Base-by-base conservation (phyloP, 176 grass and related monocot genomes). In the Urochloa ruziziensis region DNA sequence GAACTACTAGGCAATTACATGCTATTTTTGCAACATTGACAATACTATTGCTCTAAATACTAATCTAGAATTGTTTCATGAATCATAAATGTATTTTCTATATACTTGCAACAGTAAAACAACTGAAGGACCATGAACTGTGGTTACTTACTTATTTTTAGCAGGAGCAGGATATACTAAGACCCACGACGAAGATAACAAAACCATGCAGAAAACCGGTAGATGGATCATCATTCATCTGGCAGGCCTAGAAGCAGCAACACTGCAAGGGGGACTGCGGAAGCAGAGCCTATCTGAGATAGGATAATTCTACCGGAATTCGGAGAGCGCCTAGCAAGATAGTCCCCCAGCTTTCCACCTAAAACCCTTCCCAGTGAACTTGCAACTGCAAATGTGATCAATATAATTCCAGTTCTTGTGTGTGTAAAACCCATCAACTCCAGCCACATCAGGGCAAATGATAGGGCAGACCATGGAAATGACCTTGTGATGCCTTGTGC, bases 381-480 rank as follows among this genome's bases (percentile, higher is more conserved):
- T 30, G 94, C 89, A 30, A 88, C 21, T 10, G 88, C 79, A 74
- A 97, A 94, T 35, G 61, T 29, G 0, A 65, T 63, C 73, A 74
- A 83, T 10, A 94, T 79, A 18, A 86, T 7, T 36, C 89, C 89
- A 19, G 94, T 94, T 61, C 59, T 24, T 0, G 46, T 24, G 64
- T 92, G 94, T n/a, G 91, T 88, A 35, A 90, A 97, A 0, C 94
- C 94, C 28, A 89, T 73, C 28, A 97, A 82, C 75, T 97, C 94
- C 46, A 97, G 11, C 94, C 94, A 97, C 91, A 97, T 88, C 0
- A 91, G 91, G 7, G 89, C 70, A 44, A 94, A 97, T 1, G 91
- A 81, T 4, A 94, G 65, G 0, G 89, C 84, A 9, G 91, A 94
- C 94, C 94, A 97, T 44, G 94, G 94, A 25, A 97, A 97, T 3